A percentile compares a stretch with the other conserved stretches of the same genome.
These are phyloP conservation scores for Rhododendron molle DNA, from an alignment of 148 eudicot species.

Conservation along the genomic window DNA sequence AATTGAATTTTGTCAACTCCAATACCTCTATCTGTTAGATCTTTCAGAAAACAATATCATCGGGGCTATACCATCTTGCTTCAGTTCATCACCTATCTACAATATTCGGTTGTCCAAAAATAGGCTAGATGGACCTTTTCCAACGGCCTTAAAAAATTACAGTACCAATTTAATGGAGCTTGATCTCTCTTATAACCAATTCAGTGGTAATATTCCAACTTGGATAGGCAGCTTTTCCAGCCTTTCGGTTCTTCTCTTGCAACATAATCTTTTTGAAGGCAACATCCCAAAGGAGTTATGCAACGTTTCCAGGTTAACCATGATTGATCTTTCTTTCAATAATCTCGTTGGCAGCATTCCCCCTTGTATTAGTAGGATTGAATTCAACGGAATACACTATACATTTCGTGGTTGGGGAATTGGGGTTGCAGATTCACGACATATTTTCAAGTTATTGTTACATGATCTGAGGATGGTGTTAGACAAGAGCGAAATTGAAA, in stretches of 20 bases:
- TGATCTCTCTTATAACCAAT: neutral
- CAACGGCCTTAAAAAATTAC: neutral
- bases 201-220: neutral
- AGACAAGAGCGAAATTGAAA: too few species aligned
- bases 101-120: neutral
- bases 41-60: neutral
- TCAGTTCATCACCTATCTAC: fast-evolving
- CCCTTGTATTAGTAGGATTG: neutral
- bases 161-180: neutral
- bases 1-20: neutral
- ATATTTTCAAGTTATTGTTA: too few species aligned
- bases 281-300: neutral
- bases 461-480: too few species aligned
- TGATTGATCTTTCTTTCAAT: neutral
- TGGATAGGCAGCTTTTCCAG: neutral
- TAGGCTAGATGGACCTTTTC: neutral
- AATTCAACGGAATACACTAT: neutral
- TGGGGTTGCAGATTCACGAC: too few species aligned
- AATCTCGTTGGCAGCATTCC: neutral
- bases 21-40: fast-evolving
- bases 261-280: neutral
- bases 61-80: neutral
- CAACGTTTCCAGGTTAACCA: neutral
- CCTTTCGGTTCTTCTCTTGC: neutral
- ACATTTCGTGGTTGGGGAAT: too few species aligned